Evolutionary conservation across 2,329 filamentous ascomycete species (phyloP).

Genomic region (Monilinia polystroma): DNA sequence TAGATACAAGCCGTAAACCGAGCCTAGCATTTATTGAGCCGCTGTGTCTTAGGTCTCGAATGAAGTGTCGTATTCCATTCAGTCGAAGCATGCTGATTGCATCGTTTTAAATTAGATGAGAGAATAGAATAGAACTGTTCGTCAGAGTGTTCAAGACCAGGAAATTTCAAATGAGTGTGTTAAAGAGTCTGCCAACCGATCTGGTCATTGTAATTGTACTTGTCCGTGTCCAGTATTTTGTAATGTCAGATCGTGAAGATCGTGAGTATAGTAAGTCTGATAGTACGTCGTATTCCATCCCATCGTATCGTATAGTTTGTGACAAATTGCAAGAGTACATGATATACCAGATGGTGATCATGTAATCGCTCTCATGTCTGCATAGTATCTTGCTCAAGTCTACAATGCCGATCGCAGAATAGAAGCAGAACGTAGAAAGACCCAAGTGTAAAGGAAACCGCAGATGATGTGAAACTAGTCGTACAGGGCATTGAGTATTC

Average conservation of each 20-base stretch:
- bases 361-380: not conserved
- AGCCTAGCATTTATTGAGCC: not conserved
- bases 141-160: constrained; percentile 1
- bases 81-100: not conserved
- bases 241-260: not conserved
- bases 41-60: not conserved
- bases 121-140: not conserved
- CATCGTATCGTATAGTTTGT: not conserved
- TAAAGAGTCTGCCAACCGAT: not conserved
- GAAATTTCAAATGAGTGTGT: constrained; percentile 11
- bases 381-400: not conserved
- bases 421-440: not conserved
- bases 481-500: constrained; percentile 17
- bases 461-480: not conserved
- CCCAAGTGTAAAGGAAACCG: not conserved
- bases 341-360: not conserved
- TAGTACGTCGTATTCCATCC: not conserved
- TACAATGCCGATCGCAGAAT: not conserved
- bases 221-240: constrained; percentile 8
- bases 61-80: not conserved
- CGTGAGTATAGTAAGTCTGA: not conserved
- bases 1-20: not conserved
- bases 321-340: not conserved
- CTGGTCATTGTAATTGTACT: not conserved
- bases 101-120: not conserved